These are phyloP conservation scores for Malassezia dermatis DNA, from an alignment of 1,284 basidiomycete genomes.

Conservation along the genomic window DNA sequence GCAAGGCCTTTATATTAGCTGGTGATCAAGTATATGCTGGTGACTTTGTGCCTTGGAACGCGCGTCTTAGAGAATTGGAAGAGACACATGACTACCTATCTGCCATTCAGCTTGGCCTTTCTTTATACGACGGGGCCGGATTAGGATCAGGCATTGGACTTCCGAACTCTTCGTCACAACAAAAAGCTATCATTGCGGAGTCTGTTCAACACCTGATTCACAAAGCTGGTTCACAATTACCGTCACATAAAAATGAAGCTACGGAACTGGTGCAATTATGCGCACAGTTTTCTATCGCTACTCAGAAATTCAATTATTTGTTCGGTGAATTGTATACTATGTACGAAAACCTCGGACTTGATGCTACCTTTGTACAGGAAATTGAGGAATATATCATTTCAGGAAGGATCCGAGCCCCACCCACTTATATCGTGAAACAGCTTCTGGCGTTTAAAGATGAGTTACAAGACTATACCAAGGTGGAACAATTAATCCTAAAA, in stretches of 20 bases:
- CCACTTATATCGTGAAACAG: constrained; percentile 72
- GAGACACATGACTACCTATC: constrained; percentile 75
- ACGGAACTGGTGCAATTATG: constrained; percentile 73
- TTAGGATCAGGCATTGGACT: constrained; percentile 81
- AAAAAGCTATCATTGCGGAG: constrained; percentile 61
- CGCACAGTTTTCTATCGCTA: constrained; percentile 68
- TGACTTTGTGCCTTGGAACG: constrained; percentile 86
- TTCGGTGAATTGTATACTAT: constrained; percentile 81
- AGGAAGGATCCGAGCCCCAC: constrained; percentile 62
- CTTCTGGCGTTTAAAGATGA: constrained; percentile 70
- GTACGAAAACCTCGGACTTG: constrained; percentile 74
- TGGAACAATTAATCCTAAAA: constrained; percentile 87
- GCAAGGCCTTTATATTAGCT: constrained; percentile 73
- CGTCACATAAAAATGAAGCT: constrained; percentile 47
- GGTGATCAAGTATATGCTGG: constrained; percentile 62
- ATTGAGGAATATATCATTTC: constrained; percentile 75
- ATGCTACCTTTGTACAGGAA: constrained; percentile 72
- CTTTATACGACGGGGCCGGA: constrained; percentile 71
- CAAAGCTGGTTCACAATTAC: constrained; percentile 67
- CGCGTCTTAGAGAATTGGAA: constrained; percentile 74
- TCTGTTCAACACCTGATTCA: constrained; percentile 72
- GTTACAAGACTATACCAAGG: constrained; percentile 61
- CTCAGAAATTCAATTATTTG: constrained; percentile 70
- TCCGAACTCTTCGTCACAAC: constrained; percentile 58
- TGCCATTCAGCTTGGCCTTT: constrained; percentile 74